These are phyloP conservation scores for Pseudogymnoascus sp. DNA, from an alignment of 2,329 filamentous ascomycete genomes.

Conservation along the genomic window DNA sequence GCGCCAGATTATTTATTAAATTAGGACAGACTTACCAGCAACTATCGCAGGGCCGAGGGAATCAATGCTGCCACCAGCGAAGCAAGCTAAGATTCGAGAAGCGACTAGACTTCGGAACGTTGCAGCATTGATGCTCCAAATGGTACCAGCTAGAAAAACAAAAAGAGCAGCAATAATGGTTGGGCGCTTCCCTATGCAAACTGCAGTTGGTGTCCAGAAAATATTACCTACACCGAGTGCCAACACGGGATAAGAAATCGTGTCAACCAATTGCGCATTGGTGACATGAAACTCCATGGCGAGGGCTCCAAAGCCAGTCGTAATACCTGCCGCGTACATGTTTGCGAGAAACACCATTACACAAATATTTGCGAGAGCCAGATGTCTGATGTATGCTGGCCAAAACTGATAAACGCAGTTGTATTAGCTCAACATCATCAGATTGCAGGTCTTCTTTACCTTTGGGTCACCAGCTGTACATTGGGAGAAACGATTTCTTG, in stretches of 20 bases:
- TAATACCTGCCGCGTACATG: slow-evolving; percentile 14
- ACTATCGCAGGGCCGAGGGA: slow-evolving; percentile 30
- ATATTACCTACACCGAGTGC: slow-evolving; percentile 15
- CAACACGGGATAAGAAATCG: slow-evolving; percentile 19
- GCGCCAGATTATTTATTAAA: neutral
- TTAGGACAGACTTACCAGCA: slow-evolving; percentile 18
- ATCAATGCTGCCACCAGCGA: slow-evolving; percentile 24
- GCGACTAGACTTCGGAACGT: slow-evolving; percentile 27
- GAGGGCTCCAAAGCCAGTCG: slow-evolving; percentile 17
- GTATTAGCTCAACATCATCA: neutral
- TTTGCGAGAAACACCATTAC: slow-evolving; percentile 18
- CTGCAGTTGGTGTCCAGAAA: slow-evolving; percentile 11
- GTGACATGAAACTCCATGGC: slow-evolving; percentile 16
- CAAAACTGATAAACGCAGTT: slow-evolving; percentile 14
- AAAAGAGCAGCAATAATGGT: slow-evolving; percentile 27
- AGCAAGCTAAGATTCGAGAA: slow-evolving; percentile 28
- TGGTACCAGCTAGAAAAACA: slow-evolving; percentile 25
- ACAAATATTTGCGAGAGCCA: slow-evolving; percentile 16
- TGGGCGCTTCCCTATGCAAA: slow-evolving; percentile 30
- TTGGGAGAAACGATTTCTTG: neutral
- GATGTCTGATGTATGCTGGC: slow-evolving; percentile 17
- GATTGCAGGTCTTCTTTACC: slow-evolving; percentile 1
- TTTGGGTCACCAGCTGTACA: slow-evolving; percentile 17
- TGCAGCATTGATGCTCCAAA: slow-evolving; percentile 29
- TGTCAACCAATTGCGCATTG: slow-evolving; percentile 14